Base-by-base conservation (phyloP, 1,139 yeast species). In the Taiozyma sp. region DNA sequence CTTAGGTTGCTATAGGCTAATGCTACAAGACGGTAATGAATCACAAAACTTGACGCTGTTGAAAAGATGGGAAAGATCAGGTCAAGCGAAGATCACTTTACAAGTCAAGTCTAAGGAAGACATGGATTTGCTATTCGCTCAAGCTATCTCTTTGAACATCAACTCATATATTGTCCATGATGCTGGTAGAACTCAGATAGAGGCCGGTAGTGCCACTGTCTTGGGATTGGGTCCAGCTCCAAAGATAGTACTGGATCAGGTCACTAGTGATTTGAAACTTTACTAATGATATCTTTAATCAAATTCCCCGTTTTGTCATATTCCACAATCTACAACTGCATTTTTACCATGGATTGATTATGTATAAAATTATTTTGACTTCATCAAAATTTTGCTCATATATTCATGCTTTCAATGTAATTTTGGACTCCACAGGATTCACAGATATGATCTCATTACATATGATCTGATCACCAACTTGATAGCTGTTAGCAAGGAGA, bases 161-260 rank as follows among this genome's bases (percentile, higher is more conserved):
- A 87, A 90, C 61, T 81, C 91, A 2, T 79, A 82, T 57, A 77
- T 88, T 8, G 89, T 95, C 39, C 95, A 87, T 60, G 99, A 93
- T 70, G 99, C 99, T 32, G 99, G 99, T 4, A 77, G 98, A 62
- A 95, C 99, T 0, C 98, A 93, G 66, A 83, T 93, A 47, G 96
- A 90, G 11, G 87, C 97, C 6, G 98, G 98, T 1, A 83, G 95
- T 56, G 95, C 96, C 3, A 93, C 99, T 0, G 98, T 95, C 0
- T 71, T 93, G 30, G 99, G 98, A 0, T 67, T 93, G 34, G 99
- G 99, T 0, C 99, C 99, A 1, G 99, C 97, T 14, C 98, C 98
- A n/a, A 88, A 87, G 61, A 64, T 77, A 0, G 81, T 84, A 0
- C 68, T 93, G 52, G 97, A 93, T 65, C 80, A 84, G 62, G 82